Base-by-base conservation (phyloP, 345 rosid species). In the Angophora floribunda region DNA sequence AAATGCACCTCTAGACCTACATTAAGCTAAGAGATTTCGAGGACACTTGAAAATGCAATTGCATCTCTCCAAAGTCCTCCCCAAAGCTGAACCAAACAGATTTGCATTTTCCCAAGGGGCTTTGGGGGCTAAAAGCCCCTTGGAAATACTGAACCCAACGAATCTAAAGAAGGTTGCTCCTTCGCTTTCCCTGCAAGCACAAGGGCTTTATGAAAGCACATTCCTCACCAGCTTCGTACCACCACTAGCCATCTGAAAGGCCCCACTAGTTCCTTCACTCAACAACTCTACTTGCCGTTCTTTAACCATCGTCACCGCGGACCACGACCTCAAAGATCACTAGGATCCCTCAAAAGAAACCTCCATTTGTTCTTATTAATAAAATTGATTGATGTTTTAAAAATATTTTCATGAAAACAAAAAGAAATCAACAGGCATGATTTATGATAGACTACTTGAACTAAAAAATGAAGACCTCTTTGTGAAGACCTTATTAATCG, bases 241-340 rank as follows among this genome's bases (percentile, higher is more conserved):
- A 30, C 96, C 97, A 96, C 96, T 94, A 52, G 96, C 97, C 84
- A 13, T 87, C 91, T 91, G 92, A 19, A n/a, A 96, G 86, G 75
- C 85, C n/a, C 86, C 91, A 6, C 94, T 92, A 24, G 88, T 90
- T 49, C 36, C 86, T 14, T 92, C 95, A 9, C 93, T 41, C 89
- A 95, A 87, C 91, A 92, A 90, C 65, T 95, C 97, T 13, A 96
- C 94, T 7, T 97, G 95, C 89, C 90, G 87, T 1, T 91, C 94
- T 87, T 91, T 93, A 2, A 95, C 97, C 5, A 90, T 93, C 8
- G 78, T 90, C 55, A 95, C 90, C 3, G 92, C 93, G 3, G 98
- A 94, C 94, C 93, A 92, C 16, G 96, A 92, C 32, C 91, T 89
- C 52, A 94, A 13, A 53, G 89, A 94, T 88, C 86, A 87, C 30